Evolutionary conservation across 2,329 filamentous ascomycete species (phyloP), one percentile per base, ranked within the genome.

Genomic region (Lasiodiplodia theobromae): DNA sequence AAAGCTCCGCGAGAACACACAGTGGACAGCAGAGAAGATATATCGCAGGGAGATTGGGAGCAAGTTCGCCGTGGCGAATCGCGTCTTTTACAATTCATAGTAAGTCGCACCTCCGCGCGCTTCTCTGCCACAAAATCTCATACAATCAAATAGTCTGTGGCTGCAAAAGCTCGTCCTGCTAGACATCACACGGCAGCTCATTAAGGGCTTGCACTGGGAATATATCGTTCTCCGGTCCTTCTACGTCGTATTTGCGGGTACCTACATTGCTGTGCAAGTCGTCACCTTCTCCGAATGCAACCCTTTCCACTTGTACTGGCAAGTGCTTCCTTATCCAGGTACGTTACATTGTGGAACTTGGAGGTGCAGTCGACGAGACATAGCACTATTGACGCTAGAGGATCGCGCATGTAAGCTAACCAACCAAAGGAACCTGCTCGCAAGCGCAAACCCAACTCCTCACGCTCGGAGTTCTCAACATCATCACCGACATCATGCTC

Each of bases 51-150:
- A 64, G 31, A 64, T 44, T 23, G 60, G 60, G 8, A 64, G 60
- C 60, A 64, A 64, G 28, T 44, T 64, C 10, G 47, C 60, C n/a
- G 11, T 64, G 6, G 47, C n/a, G 14, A 64, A 64, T 14, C 60
- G 60, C n/a, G 60, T 64, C 28, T 64, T 64, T 6, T 64, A 64
- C 60, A 64, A 64, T 49, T 31, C 60, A 23, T 64, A 64, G 60
- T 64, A 38, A 52, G 60, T 16, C 40, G 40, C 23, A 16, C 38
- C 5, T 49, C 23, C 8, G 4, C 23, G 23, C 23, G 23, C 40
- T 4, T n/a, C 34, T 10, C 10, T 23, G 34, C 21, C 2, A 2
- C 10, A 44, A n/a, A 21, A 16, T 11, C 28, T 62, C 6, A 62
- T 34, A 10, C 11, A 6, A 10, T 23, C 25, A 16, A n/a, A 21